Evolutionary conservation across 768 basidiomycete genomes (phyloP).

Genomic region (Boletus pseudopeckii): DNA sequence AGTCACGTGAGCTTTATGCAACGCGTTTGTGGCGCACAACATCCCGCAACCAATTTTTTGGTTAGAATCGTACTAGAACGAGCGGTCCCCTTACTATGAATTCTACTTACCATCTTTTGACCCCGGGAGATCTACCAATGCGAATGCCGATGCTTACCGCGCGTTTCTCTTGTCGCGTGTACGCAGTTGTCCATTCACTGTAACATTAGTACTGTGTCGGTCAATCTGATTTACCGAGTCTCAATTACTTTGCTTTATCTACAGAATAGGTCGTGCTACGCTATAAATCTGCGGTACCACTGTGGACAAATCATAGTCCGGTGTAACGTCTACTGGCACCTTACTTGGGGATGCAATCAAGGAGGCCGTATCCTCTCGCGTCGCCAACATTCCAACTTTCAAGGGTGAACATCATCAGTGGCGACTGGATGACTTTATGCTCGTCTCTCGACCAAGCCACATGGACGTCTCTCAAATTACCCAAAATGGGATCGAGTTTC

Average conservation of each 20-base stretch:
- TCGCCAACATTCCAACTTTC: conserved; percentile 29
- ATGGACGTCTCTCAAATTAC: conserved; percentile 44
- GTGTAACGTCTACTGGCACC: background rate
- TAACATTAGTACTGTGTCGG: background rate
- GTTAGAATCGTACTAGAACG: too few species aligned
- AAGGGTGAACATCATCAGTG: conserved; percentile 25
- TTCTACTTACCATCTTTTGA: too few species aligned
- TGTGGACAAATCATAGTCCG: background rate
- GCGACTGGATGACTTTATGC: conserved; percentile 21
- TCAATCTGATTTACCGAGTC: background rate
- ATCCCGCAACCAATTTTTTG: too few species aligned
- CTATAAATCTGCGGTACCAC: background rate
- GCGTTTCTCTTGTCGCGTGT: too few species aligned
- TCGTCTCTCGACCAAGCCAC: conserved; percentile 25
- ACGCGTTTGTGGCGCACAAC: background rate
- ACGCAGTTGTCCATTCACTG: background rate
- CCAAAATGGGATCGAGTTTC: conserved; percentile 45
- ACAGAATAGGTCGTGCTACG: background rate
- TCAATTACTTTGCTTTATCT: background rate
- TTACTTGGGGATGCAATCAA: conserved; percentile 15
- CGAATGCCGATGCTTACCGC: too few species aligned
- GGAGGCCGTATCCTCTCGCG: conserved; percentile 22
- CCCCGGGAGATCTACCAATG: too few species aligned
- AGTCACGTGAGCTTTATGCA: conserved; percentile 11
- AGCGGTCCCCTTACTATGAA: too few species aligned